Percentiles rank a stretch among this genome's conserved stretches.
phyloP scores from a whole-genome alignment of 1,284 basidiomycete species.

The Cerrena zonata region DNA sequence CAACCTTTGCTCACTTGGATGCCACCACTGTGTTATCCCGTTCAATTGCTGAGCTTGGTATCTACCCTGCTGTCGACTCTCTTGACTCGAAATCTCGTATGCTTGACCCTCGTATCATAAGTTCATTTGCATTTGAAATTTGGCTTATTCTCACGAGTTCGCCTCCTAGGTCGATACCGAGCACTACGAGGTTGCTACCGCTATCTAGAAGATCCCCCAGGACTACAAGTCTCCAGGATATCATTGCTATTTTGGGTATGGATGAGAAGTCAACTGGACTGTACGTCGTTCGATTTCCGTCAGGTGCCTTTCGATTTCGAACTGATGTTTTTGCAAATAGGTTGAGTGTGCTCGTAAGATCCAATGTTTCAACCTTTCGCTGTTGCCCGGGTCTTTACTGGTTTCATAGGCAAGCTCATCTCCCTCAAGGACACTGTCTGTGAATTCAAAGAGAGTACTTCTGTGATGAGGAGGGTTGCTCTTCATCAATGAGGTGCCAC shows the following conservation, averaged over 20 bases:
- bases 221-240: constrained; percentile 99
- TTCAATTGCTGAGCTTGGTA: constrained; percentile 98
- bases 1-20: too few relatives aligned
- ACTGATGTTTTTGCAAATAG: constrained; percentile 30
- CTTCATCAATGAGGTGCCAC: too few relatives aligned
- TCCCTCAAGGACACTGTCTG: constrained; percentile 87
- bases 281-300: constrained; percentile 42
- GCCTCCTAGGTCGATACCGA: constrained; percentile 78
- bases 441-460: constrained; percentile 94
- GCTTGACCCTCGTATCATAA: constrained; percentile 96
- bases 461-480: too few relatives aligned
- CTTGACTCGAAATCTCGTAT: constrained; percentile 99
- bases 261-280: constrained; percentile 97
- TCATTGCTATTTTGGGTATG: constrained; percentile 95
- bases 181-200: constrained; percentile 93
- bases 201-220: constrained; percentile 97
- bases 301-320: background rate
- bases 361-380: constrained; percentile 98
- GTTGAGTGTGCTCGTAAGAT: constrained; percentile 87
- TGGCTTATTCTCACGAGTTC: constrained; percentile 24
- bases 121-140: constrained; percentile 25
- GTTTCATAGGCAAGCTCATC: constrained; percentile 95
- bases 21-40: constrained; percentile 97
- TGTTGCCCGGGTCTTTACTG: constrained; percentile 98
- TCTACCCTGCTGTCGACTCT: constrained; percentile 99